Percentiles rank a stretch among this genome's conserved stretches.
phyloP scores from a whole-genome alignment of 352 stramenopile genomes.

The Saprolegnia diclina region DNA sequence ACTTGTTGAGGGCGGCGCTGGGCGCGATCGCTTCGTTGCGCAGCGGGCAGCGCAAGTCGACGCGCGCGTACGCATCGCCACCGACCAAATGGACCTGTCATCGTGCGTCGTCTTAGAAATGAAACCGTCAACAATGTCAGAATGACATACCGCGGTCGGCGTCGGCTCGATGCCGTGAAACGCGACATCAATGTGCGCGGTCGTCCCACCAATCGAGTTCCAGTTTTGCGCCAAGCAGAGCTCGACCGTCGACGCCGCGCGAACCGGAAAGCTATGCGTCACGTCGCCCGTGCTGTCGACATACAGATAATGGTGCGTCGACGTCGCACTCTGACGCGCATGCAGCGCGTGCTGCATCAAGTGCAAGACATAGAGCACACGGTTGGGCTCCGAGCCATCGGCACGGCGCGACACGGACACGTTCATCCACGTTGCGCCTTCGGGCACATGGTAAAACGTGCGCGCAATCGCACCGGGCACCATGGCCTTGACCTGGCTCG shows the following conservation, averaged over 20 bases:
- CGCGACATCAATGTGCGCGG: constrained; percentile 69
- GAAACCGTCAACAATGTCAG: not conserved
- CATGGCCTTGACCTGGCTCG: constrained; percentile 46
- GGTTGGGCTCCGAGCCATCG: constrained; percentile 40
- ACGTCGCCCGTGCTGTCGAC: constrained; percentile 59
- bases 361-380: constrained; percentile 83
- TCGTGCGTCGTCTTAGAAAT: not conserved
- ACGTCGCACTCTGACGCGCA: constrained; percentile 67
- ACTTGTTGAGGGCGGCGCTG: constrained; percentile 74
- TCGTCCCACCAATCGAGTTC: constrained; percentile 78
- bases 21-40: constrained; percentile 75
- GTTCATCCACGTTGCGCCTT: constrained; percentile 80
- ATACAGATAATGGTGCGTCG: constrained; percentile 60
- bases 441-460: constrained; percentile 74
- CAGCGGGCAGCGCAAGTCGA: constrained; percentile 64
- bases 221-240: constrained; percentile 88
- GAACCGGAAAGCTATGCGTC: constrained; percentile 64
- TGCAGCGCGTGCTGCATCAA: constrained; percentile 86
- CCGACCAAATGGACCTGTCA: constrained; percentile 47
- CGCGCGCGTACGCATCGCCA: constrained; percentile 64
- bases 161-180: constrained; percentile 82
- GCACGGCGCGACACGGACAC: constrained; percentile 58
- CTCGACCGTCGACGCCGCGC: constrained; percentile 75
- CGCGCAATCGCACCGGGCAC: constrained; percentile 63
- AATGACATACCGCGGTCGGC: constrained; percentile 31